phyloP scores from a whole-genome alignment of 495 filamentous ascomycete species.

The Aspergillus steynii region DNA sequence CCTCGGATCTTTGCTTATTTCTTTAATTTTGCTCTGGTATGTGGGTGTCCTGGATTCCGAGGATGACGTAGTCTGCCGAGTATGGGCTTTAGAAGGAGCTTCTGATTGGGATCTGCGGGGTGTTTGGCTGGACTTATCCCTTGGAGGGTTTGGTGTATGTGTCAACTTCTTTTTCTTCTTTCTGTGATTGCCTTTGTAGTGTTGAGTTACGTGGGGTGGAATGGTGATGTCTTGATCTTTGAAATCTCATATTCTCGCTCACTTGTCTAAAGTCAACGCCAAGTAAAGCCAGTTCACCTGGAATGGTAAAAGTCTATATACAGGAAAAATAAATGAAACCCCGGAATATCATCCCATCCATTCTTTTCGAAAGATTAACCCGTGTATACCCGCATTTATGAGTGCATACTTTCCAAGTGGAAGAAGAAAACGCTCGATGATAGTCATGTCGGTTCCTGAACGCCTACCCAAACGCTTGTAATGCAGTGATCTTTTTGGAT shows the following conservation, averaged over 20 bases:
- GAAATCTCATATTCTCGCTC: not conserved
- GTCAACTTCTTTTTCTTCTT: too few species aligned
- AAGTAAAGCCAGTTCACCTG: not conserved
- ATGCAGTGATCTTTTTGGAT: slow-evolving; percentile 2
- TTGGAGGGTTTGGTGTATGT: not conserved
- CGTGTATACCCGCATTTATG: not conserved
- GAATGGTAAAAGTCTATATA: not conserved
- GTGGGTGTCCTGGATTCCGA: not conserved
- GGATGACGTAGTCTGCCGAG: not conserved
- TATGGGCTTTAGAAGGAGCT: not conserved
- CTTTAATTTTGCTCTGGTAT: too few species aligned
- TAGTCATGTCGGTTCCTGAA: not conserved
- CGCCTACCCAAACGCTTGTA: not conserved
- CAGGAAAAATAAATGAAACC: not conserved
- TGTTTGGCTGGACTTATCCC: not conserved
- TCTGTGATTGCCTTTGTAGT: too few species aligned
- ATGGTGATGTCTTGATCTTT: not conserved
- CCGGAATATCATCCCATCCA: not conserved
- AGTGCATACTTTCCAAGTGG: too few species aligned
- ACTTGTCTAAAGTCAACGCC: not conserved
- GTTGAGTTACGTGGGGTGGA: too few species aligned
- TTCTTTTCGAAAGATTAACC: not conserved
- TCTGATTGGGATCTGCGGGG: not conserved
- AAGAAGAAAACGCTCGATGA: not conserved
- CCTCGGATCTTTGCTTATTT: not conserved